Evolutionary conservation across 1,284 basidiomycete species (phyloP), one percentile per base, ranked within the genome.

Genomic region (Microbotryum violaceum): DNA sequence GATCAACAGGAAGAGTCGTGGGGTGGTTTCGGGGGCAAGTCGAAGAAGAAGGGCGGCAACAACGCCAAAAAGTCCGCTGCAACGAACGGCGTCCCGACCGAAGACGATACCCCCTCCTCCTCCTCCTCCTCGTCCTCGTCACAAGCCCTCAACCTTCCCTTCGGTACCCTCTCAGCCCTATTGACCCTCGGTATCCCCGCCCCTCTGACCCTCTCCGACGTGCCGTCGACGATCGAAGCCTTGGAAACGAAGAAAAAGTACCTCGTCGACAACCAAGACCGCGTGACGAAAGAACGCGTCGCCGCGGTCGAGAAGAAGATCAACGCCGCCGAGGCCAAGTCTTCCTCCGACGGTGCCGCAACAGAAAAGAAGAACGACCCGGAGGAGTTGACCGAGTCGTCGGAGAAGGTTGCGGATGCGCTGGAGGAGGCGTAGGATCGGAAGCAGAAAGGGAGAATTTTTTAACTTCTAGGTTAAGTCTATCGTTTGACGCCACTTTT

Each of bases 241-340:
- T 80, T 99, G 61, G 87, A 88, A 77, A 89, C 85, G 60, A 99
- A 98, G 82, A 92, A 91, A 78, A 82, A 87, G 49, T 98, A 93
- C 92, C 97, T 86, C 75, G 84, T 89, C 74, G 80, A 79, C 65
- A 83, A 83, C 76, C 80, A 82, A 68, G 69, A 58, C 31, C 68
- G 66, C 68, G 78, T 90, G 58, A 82, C 85, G 42, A 87, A 87
- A 75, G 88, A 82, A 67, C 70, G 78, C 51, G 80, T 83, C 47
- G 75, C 74, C 54, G 80, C 79, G 66, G 74, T 75, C 58, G 80
- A 81, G 60, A 77, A 74, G 57, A 77, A 78, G 71, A 75, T 79
- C 50, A 68, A 73, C 29, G 60, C 64, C 4, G 69, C 62, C 23
- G 64, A 69, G 33, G 50, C 61, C 27, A 68, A 69, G 48, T 64